Base-by-base conservation (phyloP, 106 monocot species). In the Allium sativum region DNA sequence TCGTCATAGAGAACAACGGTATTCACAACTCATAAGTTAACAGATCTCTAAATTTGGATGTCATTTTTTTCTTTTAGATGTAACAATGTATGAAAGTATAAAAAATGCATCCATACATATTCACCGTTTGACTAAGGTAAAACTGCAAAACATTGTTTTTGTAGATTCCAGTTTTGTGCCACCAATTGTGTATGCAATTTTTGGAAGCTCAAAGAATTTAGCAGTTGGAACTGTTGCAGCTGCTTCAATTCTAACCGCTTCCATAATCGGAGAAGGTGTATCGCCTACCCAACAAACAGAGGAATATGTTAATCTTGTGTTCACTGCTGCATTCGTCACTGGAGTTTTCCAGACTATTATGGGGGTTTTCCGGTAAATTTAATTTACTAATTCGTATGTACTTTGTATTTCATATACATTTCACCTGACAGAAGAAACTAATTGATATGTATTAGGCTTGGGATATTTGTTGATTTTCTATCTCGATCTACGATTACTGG, bases 201-300 rank as follows among this genome's bases (percentile, higher is more conserved):
- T 94, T 9, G 94, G 94, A 7, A 90, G 83, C 76, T 90, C 94
- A 1, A 94, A 74, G 61, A 71, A 81, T 54, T 21, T 94, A 58
- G 89, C 94, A 7, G 83, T 90, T 8, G 94, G 94, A 18, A 79
- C 76, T 7, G 83, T 89, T 20, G 94, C 89, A 0, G 82, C 94
- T 5, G 73, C 67, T 1, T 94, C 94, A 7, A 43, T 94, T 73
- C 78, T 90, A 11, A 70, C 84, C 41, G 71, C 69, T 1, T 76
- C 89, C 7, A 67, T 83, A 12, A 79, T 94, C 40, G 48, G 74
- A 20, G 20, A 21, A 14, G 57, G 68, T 6, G 76, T 86, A 2
- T 47, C 70, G 11, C 56, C 75, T 16, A 48, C n/a, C 3, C 62
- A 72, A 0, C 56, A 86, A 13, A 77, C 83, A 13, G 52, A 75